Evolutionary conservation across 129 eudicot genomes (phyloP).

Genomic region (Ambrosia trifida): DNA sequence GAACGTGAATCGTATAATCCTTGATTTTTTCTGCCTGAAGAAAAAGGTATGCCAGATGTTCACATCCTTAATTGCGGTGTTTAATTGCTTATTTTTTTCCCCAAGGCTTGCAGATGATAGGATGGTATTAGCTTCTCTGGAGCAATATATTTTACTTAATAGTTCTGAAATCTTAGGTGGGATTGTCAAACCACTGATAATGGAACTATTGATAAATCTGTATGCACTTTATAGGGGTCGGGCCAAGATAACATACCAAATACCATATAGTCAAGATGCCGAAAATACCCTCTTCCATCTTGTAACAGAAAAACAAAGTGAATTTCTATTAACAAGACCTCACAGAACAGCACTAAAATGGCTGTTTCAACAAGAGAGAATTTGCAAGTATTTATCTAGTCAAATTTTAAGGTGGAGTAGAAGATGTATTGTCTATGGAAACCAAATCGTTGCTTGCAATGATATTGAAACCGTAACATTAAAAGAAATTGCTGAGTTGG

Average conservation of each 20-base stretch:
- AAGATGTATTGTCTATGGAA: slow-evolving; percentile 32
- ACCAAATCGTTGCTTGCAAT: slow-evolving; percentile 30
- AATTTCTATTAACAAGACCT: slow-evolving; percentile 48
- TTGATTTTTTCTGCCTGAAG: slow-evolving; percentile 9
- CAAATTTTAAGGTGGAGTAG: slow-evolving; percentile 72
- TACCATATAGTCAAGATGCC: slow-evolving; percentile 82
- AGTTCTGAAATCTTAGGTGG: slow-evolving; percentile 47
- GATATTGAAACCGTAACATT: slow-evolving; percentile 37
- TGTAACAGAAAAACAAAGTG: slow-evolving; percentile 52
- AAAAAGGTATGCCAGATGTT: slow-evolving; percentile 12
- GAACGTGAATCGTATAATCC: slow-evolving; percentile 3
- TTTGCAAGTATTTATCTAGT: slow-evolving; percentile 51
- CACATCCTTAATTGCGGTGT: not conserved
- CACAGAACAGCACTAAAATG: slow-evolving; percentile 74
- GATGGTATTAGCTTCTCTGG: slow-evolving; percentile 87
- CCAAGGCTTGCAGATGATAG: slow-evolving; percentile 87
- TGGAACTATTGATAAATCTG: slow-evolving; percentile 50
- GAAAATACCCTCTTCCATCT: slow-evolving; percentile 70
- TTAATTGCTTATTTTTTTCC: slow-evolving; percentile 21
- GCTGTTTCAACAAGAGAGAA: slow-evolving; percentile 92
- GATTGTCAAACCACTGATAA: slow-evolving; percentile 40
- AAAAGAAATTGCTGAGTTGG: slow-evolving; percentile 59
- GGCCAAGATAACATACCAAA: slow-evolving; percentile 75
- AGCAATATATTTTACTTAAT: slow-evolving; percentile 83
- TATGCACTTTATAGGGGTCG: slow-evolving; percentile 82